phyloP scores from a whole-genome alignment of 148 eudicot genomes.

The Camellia granthamiana region DNA sequence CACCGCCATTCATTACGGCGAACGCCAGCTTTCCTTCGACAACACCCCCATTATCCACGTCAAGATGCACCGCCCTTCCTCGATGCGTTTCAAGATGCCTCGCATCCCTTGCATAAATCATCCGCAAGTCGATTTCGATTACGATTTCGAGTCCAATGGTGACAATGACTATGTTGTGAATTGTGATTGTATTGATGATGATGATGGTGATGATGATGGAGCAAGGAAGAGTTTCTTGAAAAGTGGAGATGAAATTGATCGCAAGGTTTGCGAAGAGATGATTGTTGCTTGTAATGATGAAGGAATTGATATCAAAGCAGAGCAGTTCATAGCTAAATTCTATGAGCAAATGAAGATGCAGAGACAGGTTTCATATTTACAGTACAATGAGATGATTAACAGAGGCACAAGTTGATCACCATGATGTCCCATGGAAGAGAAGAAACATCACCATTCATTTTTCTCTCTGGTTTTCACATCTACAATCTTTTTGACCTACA shows the following conservation, averaged over 20 bases:
- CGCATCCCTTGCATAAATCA: conserved; percentile 63
- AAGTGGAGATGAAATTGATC: conserved; percentile 15
- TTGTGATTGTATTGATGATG: not conserved
- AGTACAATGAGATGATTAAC: conserved; percentile 36
- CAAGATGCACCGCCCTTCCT: conserved; percentile 59
- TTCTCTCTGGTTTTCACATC: not conserved
- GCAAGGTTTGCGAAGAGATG: conserved; percentile 12
- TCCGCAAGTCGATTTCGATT: conserved; percentile 53
- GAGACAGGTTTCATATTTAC: conserved; percentile 57
- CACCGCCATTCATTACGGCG: conserved; percentile 39
- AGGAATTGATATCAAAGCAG: conserved; percentile 76
- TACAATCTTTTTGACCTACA: not conserved
- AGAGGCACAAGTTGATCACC: conserved; percentile 20
- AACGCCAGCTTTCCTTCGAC: conserved; percentile 75
- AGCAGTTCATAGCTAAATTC: conserved; percentile 70
- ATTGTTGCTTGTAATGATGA: conserved; percentile 24
- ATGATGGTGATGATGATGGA: conserved; percentile 6
- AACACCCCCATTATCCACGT: conserved; percentile 68
- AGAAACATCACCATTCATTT: not conserved
- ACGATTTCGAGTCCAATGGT: conserved; percentile 40
- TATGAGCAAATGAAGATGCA: conserved; percentile 76
- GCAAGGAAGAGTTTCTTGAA: conserved; percentile 34
- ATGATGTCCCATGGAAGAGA: not conserved
- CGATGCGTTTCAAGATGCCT: conserved; percentile 55
- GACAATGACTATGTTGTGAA: conserved; percentile 17